Percentiles rank a stretch among this genome's conserved stretches.
These are phyloP conservation scores for Ophiostoma sp. DNA, from an alignment of 2,329 filamentous ascomycete species.

Conservation along the genomic window DNA sequence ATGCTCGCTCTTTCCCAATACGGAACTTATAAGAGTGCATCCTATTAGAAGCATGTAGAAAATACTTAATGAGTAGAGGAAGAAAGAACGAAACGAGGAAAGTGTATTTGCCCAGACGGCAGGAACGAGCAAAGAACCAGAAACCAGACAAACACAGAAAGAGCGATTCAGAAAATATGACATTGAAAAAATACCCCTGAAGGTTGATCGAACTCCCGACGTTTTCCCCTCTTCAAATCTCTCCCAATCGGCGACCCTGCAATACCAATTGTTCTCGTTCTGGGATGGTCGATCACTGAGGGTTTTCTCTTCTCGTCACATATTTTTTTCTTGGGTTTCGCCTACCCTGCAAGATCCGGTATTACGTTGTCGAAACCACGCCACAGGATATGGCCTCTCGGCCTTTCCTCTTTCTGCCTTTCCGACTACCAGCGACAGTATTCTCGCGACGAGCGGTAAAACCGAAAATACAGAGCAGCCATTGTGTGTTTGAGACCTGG, in stretches of 20 bases:
- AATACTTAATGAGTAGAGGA: neutral
- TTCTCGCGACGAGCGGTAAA: neutral
- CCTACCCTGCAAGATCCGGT: neutral
- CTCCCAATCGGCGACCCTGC: neutral
- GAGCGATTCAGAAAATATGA: neutral
- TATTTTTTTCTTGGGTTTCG: neutral
- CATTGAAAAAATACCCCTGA: neutral
- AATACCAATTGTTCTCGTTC: neutral
- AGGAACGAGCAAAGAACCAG: neutral
- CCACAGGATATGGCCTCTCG: neutral
- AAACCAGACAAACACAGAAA: neutral
- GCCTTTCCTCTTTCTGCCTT: neutral
- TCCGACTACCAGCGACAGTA: neutral
- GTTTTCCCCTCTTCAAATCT: neutral
- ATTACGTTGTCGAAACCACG: constrained; percentile 17
- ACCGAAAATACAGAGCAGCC: neutral
- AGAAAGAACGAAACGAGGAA: neutral
- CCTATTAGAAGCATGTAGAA: neutral
- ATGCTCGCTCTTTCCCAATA: constrained; percentile 4
- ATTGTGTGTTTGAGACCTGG: neutral
- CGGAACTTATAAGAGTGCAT: neutral
- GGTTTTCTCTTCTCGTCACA: neutral
- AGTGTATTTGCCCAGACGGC: neutral
- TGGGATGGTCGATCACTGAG: neutral
- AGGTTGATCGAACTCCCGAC: neutral